Evolutionary conservation across 257 asterid genomes (phyloP), one percentile per base, ranked within the genome.

Genomic region (Linderniella brevidens): DNA sequence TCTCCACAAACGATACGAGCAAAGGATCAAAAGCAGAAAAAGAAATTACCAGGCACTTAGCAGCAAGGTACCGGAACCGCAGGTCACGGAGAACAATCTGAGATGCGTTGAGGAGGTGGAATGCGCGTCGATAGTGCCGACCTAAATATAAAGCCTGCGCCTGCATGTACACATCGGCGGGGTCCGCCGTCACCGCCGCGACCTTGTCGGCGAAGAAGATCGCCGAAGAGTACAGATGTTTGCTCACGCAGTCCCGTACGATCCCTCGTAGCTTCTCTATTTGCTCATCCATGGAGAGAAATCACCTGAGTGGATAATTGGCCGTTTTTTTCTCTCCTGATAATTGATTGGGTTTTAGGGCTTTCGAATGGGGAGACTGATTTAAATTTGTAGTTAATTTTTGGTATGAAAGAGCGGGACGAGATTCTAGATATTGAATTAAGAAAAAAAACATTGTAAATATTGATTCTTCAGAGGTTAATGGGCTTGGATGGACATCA

Each of bases 81-180:
- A 85, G 94, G 77, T 90, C 99, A n/a, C 96, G 93, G 43, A 78
- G 93, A 38, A 90, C 94, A 36, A 85, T 81, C 52, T 90, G 94
- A 38, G 98, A 88, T 56, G 95, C 92, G 45, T 90, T 90, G 42
- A 90, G 86, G 56, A 90, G 93, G 64, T 90, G 98, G 65, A 80
- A 90, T 25, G 98, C 94, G 19, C 96, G 84, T 55, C 98, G 95
- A 42, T 78, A 90, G 47, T 90, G 96, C 9, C 93, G 77, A 48
- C 96, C 96, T 15, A 90, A 85, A 73, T 72, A 90, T 19, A 90
- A 80, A 11, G 99, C 99, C 73, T 90, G 99, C 11, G 99, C 96
- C 71, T 90, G 99, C 96, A 90, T 90, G 51, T 90, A 90, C 35
- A 90, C 79, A 48, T 90, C 99, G 54, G 99, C 86, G 11, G 99